A percentile compares a stretch with the other conserved stretches of the same genome.
Evolutionary conservation across 2,329 filamentous ascomycete species (phyloP).

Genomic region (Chalaropsis thielavioides): DNA sequence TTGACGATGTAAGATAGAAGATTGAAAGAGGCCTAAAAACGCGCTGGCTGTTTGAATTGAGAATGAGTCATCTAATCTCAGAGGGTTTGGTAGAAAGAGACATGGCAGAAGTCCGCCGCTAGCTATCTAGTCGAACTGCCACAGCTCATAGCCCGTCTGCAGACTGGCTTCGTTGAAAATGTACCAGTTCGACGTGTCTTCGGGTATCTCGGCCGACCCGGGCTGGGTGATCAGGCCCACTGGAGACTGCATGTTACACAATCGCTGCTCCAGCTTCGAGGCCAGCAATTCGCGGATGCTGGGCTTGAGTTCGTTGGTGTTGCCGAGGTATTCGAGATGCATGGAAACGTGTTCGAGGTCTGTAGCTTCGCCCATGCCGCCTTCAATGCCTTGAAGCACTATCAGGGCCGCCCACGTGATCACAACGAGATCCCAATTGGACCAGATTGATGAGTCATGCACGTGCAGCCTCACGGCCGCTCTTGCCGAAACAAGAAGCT

Average conservation of each 20-base stretch:
- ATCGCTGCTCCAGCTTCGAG: slow-evolving; percentile 21
- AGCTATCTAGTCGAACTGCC: slow-evolving; percentile 5
- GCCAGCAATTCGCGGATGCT: slow-evolving; percentile 21
- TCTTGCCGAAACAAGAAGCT: slow-evolving; percentile 29
- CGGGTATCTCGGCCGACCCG: slow-evolving; percentile 16
- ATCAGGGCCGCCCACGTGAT: slow-evolving; percentile 33
- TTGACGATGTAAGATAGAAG: background rate
- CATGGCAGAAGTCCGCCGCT: background rate
- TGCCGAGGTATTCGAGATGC: slow-evolving; percentile 23
- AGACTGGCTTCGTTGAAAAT: slow-evolving; percentile 23
- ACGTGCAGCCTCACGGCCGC: slow-evolving; percentile 29
- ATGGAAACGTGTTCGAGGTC: slow-evolving; percentile 23
- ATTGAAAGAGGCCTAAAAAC: background rate
- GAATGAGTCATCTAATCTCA: background rate
- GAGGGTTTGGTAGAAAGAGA: no score
- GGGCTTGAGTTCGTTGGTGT: slow-evolving; percentile 23
- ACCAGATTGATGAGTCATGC: slow-evolving; percentile 30
- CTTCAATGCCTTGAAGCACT: slow-evolving; percentile 30
- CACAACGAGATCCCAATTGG: slow-evolving; percentile 31
- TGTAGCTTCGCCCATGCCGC: slow-evolving; percentile 26
- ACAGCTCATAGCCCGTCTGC: slow-evolving; percentile 20
- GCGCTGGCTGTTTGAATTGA: background rate
- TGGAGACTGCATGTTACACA: slow-evolving; percentile 22
- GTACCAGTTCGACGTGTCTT: slow-evolving; percentile 21
- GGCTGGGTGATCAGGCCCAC: slow-evolving; percentile 17